Conservation (phyloP, 345 rosid species). For the Eucalyptus urophylla region DNA sequence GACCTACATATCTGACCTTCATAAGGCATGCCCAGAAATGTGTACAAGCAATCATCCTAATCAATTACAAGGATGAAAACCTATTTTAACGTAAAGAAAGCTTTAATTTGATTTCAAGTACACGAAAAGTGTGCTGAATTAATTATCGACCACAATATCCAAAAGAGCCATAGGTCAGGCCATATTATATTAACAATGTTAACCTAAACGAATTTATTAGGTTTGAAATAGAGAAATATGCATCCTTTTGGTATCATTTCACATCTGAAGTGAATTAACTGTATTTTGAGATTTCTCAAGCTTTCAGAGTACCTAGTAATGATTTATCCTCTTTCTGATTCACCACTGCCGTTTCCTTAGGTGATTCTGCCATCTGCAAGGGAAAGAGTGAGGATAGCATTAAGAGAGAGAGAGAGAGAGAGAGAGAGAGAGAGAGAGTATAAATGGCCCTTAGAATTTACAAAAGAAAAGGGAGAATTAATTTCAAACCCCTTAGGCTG, state of each 20-base stretch:
- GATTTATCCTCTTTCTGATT: conserved; percentile 19
- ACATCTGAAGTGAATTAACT: neutral
- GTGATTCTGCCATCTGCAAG: conserved; percentile 25
- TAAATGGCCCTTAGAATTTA: neutral
- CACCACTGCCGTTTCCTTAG: conserved; percentile 12
- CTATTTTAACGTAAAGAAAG: neutral
- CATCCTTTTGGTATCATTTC: neutral
- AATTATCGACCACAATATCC: neutral
- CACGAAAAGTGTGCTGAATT: accelerated
- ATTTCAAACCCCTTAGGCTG: neutral
- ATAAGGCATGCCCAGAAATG: neutral
- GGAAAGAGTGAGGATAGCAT: neutral
- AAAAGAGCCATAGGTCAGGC: neutral
- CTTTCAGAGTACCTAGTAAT: conserved; percentile 22
- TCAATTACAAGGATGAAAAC: neutral
- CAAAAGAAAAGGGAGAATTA: neutral
- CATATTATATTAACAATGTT: neutral
- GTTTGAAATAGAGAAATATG: neutral
- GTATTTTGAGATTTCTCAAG: neutral
- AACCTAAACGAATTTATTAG: neutral
- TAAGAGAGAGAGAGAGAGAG: neutral
- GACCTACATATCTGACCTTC: neutral
- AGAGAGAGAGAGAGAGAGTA: neutral
- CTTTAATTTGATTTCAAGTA: neutral
- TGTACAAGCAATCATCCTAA: neutral